A percentile compares a stretch with the other conserved stretches of the same genome.
phyloP scores from a whole-genome alignment of 2,329 filamentous ascomycete genomes.

The Pseudocercospora ulei region DNA sequence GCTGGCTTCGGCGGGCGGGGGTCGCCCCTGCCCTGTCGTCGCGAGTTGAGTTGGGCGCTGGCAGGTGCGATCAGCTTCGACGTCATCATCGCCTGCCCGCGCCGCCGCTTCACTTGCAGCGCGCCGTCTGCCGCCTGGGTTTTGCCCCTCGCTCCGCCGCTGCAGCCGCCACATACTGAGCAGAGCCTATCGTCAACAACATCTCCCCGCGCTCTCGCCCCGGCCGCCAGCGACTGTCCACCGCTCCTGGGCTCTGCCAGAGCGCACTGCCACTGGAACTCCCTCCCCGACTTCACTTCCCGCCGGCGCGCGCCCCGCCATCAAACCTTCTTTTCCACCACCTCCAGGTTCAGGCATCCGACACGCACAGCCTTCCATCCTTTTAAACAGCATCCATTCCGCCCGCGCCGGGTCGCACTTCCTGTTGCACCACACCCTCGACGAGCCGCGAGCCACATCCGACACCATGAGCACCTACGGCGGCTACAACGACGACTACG shows the following conservation, averaged over 20 bases:
- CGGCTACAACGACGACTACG: constrained; percentile 42
- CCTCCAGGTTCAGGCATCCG: constrained; percentile 5
- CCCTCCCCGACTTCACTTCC: constrained; percentile 4
- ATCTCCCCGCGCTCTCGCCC: constrained; percentile 4
- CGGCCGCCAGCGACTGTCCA: neutral
- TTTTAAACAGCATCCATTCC: constrained; percentile 8
- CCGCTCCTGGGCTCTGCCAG: neutral
- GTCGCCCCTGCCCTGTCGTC: neutral
- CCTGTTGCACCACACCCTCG: constrained; percentile 11
- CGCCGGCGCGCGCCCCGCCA: constrained; percentile 2
- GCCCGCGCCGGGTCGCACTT: constrained; percentile 8
- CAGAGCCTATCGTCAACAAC: neutral
- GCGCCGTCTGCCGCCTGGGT: neutral
- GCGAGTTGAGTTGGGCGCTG: neutral
- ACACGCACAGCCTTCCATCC: constrained; percentile 3
- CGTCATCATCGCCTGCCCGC: constrained; percentile 1
- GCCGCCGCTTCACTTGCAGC: constrained; percentile 1
- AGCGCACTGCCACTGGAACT: neutral
- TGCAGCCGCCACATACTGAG: neutral
- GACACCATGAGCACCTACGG: constrained; percentile 44
- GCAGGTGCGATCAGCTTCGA: constrained; percentile 3
- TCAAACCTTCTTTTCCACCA: constrained; percentile 6
- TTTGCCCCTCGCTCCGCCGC: neutral
- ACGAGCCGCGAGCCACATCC: constrained; percentile 11
- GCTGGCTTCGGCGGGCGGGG: neutral